A percentile compares a stretch with the other conserved stretches of the same genome.
These are phyloP conservation scores for Torulaspora quercuum DNA, from an alignment of 805 yeast species.

Conservation along the genomic window DNA sequence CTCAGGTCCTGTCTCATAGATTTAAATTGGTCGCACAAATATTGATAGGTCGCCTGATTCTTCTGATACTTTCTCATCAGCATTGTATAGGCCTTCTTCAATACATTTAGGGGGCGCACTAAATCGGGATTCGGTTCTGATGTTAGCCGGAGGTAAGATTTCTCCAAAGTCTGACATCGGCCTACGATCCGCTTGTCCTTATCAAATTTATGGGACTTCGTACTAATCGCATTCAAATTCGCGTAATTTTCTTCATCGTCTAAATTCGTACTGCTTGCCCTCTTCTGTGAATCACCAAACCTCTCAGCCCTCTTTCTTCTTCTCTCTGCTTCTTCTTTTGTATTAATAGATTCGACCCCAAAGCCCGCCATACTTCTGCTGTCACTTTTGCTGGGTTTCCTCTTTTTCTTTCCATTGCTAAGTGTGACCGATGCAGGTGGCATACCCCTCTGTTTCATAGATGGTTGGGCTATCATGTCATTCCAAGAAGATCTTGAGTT, in stretches of 20 bases:
- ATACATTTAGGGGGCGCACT: slow-evolving; percentile 69
- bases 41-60: slow-evolving; percentile 58
- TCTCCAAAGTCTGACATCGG: slow-evolving; percentile 61
- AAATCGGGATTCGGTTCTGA: slow-evolving; percentile 84
- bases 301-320: slow-evolving; percentile 38
- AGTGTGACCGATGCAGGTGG: neutral
- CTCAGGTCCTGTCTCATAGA: slow-evolving; percentile 90
- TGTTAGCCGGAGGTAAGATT: slow-evolving; percentile 76
- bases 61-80: slow-evolving; percentile 51
- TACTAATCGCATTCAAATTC: slow-evolving; percentile 31
- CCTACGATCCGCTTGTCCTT: slow-evolving; percentile 53
- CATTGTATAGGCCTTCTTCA: slow-evolving; percentile 54
- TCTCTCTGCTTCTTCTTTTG: slow-evolving; percentile 27
- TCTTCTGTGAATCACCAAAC: slow-evolving; percentile 24
- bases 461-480: slow-evolving; percentile 1
- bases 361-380: slow-evolving; percentile 14
- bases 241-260: slow-evolving; percentile 26
- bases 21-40: slow-evolving; percentile 84
- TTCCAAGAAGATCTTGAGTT: too few relatives aligned
- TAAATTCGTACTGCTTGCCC: slow-evolving; percentile 7
- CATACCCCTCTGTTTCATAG: neutral
- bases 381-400: slow-evolving; percentile 4
- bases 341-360: slow-evolving; percentile 5
- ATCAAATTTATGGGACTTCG: slow-evolving; percentile 34
- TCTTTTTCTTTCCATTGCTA: slow-evolving; percentile 10